Base-by-base conservation (phyloP, 1,284 basidiomycete genomes). In the Malassezia obtusa region DNA sequence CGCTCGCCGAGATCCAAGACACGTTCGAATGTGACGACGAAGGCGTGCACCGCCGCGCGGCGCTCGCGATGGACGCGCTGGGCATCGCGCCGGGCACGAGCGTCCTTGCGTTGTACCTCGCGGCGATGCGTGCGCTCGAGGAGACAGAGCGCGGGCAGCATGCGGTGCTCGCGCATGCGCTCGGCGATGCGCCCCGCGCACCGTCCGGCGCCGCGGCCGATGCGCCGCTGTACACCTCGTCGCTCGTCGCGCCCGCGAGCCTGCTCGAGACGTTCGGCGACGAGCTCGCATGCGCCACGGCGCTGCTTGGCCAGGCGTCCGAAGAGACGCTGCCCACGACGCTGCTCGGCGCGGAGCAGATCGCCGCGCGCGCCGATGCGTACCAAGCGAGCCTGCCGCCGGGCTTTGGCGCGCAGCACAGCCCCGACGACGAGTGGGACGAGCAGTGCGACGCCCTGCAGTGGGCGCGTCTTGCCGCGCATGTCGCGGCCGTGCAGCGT, bases 361-460 rank as follows among this genome's bases (percentile, higher is more conserved):
- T 40, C 3, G 24, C 30, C 21, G 28, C n/a, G 14, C 41, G 41
- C n/a, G 52, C 48, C 6, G 28, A 45, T 10, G 32, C 33, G 7
- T 56, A 39, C 24, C 14, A 25, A 4, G 24, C 15, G 9, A 26
- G 37, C 12, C 26, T 56, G 6, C 26, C 43, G 4, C 22, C 43
- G 1, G 44, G 47, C 25, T 35, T 45, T n/a, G 53, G 48, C 22
- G 53, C 41, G 5, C 21, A 35, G 21, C 53, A 56, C 22, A 56
- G 53, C 47, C 53, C 49, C 6, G 41, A 49, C 22, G n/a, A 24
- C 15, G 53, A 43, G 24, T 56, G 49, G 48, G 53, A 50, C 37
- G 43, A 21, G 4, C 43, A 46, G 33, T 9, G 35, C 2, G 4
- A 12, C 11, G 43, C 39, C 15, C 39, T 56, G 10, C 22, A 19